Evolutionary conservation across 345 rosid genomes (phyloP).

Genomic region (Eucalyptus microcorys): DNA sequence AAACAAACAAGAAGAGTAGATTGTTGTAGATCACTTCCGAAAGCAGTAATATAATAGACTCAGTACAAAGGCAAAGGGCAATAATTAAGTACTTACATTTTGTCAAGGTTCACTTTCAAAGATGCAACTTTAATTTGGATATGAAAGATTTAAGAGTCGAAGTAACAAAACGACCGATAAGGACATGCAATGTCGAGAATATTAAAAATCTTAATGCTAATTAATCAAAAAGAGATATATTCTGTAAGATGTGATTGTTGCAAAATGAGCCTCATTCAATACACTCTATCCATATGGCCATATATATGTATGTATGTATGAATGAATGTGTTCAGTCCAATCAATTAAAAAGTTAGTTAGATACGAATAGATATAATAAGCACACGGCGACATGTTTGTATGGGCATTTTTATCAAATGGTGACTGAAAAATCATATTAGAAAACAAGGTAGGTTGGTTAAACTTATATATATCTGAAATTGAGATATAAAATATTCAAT

Average conservation of each 20-base stretch:
- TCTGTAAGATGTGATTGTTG: neutral
- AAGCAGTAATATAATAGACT: neutral
- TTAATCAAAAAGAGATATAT: fast-evolving
- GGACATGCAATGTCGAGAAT: neutral
- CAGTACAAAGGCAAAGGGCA: neutral
- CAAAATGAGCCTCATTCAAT: neutral
- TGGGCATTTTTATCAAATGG: too few species aligned
- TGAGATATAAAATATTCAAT: too few species aligned
- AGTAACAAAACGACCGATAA: neutral
- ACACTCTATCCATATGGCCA: neutral
- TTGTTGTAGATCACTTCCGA: fast-evolving
- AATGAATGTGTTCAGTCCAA: neutral
- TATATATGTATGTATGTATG: neutral
- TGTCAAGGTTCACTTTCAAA: neutral
- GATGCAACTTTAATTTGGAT: neutral
- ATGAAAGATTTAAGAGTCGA: neutral
- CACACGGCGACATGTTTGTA: too few species aligned
- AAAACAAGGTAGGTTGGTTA: too few species aligned
- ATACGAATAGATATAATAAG: too few species aligned
- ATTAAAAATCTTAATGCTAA: neutral
- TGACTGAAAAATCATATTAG: too few species aligned
- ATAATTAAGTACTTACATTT: neutral
- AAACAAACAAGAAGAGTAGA: neutral
- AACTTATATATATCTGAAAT: too few species aligned
- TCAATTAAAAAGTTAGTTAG: too few species aligned